Evolutionary conservation across 495 filamentous ascomycete species (phyloP).

Genomic region (Halenospora varia): DNA sequence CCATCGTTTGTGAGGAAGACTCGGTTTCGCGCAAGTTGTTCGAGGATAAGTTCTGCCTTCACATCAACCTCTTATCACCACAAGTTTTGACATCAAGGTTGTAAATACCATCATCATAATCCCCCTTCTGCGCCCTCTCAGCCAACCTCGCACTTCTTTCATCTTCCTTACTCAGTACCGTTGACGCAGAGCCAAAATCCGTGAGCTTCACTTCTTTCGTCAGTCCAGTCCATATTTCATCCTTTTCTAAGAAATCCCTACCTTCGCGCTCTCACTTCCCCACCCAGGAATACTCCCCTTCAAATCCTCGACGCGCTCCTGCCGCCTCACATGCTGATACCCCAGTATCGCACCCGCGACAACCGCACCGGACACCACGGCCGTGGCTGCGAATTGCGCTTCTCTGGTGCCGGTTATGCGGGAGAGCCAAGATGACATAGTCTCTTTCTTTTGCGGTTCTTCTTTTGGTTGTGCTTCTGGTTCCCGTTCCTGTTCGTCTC

Average conservation of each 20-base stretch:
- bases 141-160: constrained; percentile 72
- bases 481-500: background rate
- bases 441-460: constrained; percentile 13
- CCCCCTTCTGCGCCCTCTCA: constrained; percentile 73
- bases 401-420: constrained; percentile 36
- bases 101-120: constrained; percentile 83
- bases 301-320: constrained; percentile 58
- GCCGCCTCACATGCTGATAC: constrained; percentile 61
- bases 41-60: constrained; percentile 75
- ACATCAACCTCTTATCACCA: constrained; percentile 5
- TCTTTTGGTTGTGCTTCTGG: background rate
- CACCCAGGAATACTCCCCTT: constrained; percentile 65
- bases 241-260: background rate
- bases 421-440: constrained; percentile 57
- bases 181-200: constrained; percentile 64
- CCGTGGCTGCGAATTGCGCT: constrained; percentile 70
- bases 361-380: constrained; percentile 68
- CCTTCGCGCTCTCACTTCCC: background rate
- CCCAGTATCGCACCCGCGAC: constrained; percentile 69
- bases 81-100: background rate
- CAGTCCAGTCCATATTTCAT: constrained; percentile 11
- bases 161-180: constrained; percentile 65
- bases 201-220: constrained; percentile 59
- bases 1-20: constrained; percentile 86
- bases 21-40: constrained; percentile 92